Percentiles rank a stretch among this genome's conserved stretches.
These are phyloP conservation scores for Nicotiana attenuata DNA, from an alignment of 257 asterid species.

Conservation along the genomic window DNA sequence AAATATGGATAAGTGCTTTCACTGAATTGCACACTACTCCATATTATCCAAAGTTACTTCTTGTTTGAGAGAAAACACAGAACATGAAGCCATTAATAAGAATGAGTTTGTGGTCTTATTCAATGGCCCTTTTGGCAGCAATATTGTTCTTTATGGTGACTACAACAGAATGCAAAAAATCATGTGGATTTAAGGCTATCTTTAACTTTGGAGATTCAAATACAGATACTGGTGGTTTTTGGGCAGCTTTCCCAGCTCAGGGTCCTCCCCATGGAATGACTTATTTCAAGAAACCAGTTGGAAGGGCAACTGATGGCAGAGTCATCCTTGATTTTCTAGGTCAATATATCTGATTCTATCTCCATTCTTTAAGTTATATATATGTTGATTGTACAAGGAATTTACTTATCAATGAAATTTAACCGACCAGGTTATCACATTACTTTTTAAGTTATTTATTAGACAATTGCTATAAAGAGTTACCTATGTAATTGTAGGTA, in stretches of 20 bases:
- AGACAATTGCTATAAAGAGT: not conserved
- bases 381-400: not conserved
- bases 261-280: conserved; percentile 67
- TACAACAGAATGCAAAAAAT: conserved; percentile 8
- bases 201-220: conserved; percentile 85
- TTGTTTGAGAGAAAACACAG: not conserved
- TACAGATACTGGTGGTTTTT: conserved; percentile 73
- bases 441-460: not conserved
- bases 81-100: conserved; percentile 10
- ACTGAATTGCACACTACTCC: not conserved
- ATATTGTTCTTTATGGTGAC: not conserved
- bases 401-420: not conserved
- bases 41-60: not conserved
- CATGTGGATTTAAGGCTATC: conserved; percentile 51
- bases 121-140: conserved; percentile 22
- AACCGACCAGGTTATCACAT: not conserved
- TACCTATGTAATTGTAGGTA: not conserved
- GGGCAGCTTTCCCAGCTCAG: conserved; percentile 73
- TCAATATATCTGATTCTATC: too few relatives aligned
- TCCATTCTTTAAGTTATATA: not conserved
- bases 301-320: conserved; percentile 86
- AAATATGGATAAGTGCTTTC: not conserved
- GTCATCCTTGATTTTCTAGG: conserved; percentile 68
- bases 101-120: conserved; percentile 16
- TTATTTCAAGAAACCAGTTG: conserved; percentile 63